Base-by-base conservation (phyloP, 2,329 filamentous ascomycete species). In the Colletotrichum sp. region DNA sequence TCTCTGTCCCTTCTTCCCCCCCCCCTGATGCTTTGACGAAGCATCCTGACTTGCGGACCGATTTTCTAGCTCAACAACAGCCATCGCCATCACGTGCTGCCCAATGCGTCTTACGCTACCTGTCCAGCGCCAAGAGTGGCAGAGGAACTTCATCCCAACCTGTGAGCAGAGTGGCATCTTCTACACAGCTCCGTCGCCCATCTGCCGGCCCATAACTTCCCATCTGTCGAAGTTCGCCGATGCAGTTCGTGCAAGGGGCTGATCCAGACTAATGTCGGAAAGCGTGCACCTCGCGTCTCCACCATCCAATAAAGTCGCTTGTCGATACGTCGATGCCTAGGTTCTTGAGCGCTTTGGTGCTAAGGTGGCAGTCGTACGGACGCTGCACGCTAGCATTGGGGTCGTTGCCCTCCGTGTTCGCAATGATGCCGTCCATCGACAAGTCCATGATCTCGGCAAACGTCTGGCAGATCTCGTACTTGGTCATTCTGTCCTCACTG, bases 311-410 rank as follows among this genome's bases (percentile, higher is more conserved):
- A 82, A 98, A 98, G 79, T 96, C 91, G 80, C 92, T 90, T 0
- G 95, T 95, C 61, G 90, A 87, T 71, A 96, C 91, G 80, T 94
- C 90, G 77, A 98, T 94, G 0, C 92, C 95, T 76, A 98, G 82
- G 16, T 95, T 91, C 82, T 91, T 91, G 77, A 98, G 85, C 52
- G 88, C 91, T 83, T 90, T 91, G 10, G 94, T 98, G 80, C 94
- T 96, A 61, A 98, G 87, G 84, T 98, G 95, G 79, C 94, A 96
- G 84, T 98, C 95, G 81, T 95, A 98, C 14, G 96, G 96, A 77
- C 96, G 89, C 85, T 96, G 91, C 1, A 96, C 94, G 26, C 89
- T 88, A 59, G 93, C 91, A 76, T 91, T 92, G 7, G 93, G 92
- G 77, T 95, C 93, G 82, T 94, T 94, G 48, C 94, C 94, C 79